phyloP scores from a whole-genome alignment of 2,329 filamentous ascomycete species.

The Bipolaris sorokiniana region DNA sequence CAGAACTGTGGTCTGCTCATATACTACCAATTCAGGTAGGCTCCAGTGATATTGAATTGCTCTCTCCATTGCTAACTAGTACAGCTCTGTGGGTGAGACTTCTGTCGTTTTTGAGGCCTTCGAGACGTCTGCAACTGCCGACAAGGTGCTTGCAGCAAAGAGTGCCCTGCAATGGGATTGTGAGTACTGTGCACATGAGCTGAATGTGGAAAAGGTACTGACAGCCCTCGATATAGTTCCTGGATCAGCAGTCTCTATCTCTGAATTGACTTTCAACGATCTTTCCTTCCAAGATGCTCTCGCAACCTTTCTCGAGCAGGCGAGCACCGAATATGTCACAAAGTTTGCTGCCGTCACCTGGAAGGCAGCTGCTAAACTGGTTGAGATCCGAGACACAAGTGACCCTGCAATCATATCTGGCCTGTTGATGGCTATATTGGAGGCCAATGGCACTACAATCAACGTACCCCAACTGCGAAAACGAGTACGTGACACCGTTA shows the following conservation, averaged over 20 bases:
- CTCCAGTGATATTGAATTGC: constrained; percentile 12
- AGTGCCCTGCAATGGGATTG: constrained; percentile 63
- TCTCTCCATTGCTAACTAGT: constrained; percentile 4
- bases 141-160: constrained; percentile 59
- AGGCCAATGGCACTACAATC: constrained; percentile 56
- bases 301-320: constrained; percentile 62
- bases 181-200: background rate
- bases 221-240: constrained; percentile 52
- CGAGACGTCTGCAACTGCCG: constrained; percentile 62
- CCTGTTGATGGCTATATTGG: constrained; percentile 66
- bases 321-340: constrained; percentile 60
- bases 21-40: constrained; percentile 43
- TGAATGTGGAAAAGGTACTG: background rate
- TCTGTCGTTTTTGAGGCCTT: constrained; percentile 64
- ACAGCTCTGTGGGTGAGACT: constrained; percentile 14
- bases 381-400: constrained; percentile 64
- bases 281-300: constrained; percentile 57
- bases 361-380: constrained; percentile 59
- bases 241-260: constrained; percentile 57
- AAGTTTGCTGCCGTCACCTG: constrained; percentile 58
- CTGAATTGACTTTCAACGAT: constrained; percentile 49
- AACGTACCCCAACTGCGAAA: constrained; percentile 58
- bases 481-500: constrained; percentile 67
- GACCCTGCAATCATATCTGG: constrained; percentile 65
- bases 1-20: constrained; percentile 60